A percentile compares a stretch with the other conserved stretches of the same genome.
phyloP scores from a whole-genome alignment of 192 early-diverging fungal species.

The Dissophora globulifera region DNA sequence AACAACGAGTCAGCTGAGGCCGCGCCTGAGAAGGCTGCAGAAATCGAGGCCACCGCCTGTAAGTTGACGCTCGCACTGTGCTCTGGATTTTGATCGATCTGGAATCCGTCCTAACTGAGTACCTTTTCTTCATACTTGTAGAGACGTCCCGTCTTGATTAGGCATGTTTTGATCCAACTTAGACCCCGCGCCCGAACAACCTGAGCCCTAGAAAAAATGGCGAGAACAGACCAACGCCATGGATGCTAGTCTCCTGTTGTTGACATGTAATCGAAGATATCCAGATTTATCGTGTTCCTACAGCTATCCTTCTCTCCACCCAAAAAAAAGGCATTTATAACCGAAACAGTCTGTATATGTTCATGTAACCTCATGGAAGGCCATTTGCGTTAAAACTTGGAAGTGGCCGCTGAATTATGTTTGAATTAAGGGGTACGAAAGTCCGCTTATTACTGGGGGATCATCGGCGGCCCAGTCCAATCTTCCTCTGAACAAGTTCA shows the following conservation, averaged over 20 bases:
- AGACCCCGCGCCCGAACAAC: conserved; percentile 40
- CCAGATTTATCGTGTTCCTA: conserved; percentile 37
- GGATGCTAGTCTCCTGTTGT: conserved; percentile 12
- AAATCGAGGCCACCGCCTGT: conserved; percentile 38
- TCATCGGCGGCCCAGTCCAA: neutral
- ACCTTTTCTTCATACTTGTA: neutral
- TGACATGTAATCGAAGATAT: conserved; percentile 53
- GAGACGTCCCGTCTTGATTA: conserved; percentile 2
- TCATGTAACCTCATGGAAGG: too few species aligned
- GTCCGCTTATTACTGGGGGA: neutral
- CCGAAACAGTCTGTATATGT: neutral
- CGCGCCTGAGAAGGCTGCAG: conserved; percentile 25
- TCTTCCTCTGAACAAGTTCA: conserved; percentile 51
- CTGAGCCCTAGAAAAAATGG: neutral
- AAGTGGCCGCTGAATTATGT: too few species aligned
- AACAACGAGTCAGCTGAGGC: conserved; percentile 15
- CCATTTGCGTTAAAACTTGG: too few species aligned
- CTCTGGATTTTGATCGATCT: too few species aligned
- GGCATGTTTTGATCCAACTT: conserved; percentile 15
- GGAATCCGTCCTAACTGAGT: too few species aligned
- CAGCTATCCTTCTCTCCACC: conserved; percentile 10
- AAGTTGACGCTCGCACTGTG: neutral
- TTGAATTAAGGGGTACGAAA: conserved; percentile 3
- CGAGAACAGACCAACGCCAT: neutral
- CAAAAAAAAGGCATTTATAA: conserved; percentile 12